Percentiles rank a stretch among this genome's conserved stretches.
These are phyloP conservation scores for Penicillium roqueforti DNA, from an alignment of 495 filamentous ascomycete genomes.

Conservation along the genomic window DNA sequence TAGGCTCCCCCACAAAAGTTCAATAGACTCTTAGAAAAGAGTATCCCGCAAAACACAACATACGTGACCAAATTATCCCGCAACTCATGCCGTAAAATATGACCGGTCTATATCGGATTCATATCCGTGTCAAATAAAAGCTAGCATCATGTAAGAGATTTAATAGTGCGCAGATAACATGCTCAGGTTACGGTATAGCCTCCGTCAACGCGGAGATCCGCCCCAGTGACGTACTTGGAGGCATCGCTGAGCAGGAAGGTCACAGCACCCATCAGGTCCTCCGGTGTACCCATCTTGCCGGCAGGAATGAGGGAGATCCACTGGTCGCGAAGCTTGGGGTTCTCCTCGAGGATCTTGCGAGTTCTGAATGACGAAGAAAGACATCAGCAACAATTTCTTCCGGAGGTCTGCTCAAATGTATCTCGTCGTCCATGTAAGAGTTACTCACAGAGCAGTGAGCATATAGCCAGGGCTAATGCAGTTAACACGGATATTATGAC, in stretches of 20 bases:
- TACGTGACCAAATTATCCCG: not conserved
- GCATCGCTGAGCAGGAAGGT: constrained; percentile 88
- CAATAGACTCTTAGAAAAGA: not conserved
- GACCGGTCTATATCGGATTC: not conserved
- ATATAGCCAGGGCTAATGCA: constrained; percentile 91
- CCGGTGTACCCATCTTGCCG: constrained; percentile 87
- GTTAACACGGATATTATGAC: constrained; percentile 80
- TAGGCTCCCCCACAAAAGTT: not conserved
- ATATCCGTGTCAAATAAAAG: not conserved
- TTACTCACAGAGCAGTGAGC: constrained; percentile 73
- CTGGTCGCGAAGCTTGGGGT: constrained; percentile 76
- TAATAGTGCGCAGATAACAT: not conserved
- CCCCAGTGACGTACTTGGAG: constrained; percentile 79
- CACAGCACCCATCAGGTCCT: constrained; percentile 91
- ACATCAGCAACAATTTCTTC: constrained; percentile 13
- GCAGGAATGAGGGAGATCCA: constrained; percentile 90
- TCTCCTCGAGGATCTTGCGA: constrained; percentile 89
- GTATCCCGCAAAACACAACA: not conserved
- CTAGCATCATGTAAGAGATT: not conserved
- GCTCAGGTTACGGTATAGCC: constrained; percentile 83
- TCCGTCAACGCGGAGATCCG: constrained; percentile 85
- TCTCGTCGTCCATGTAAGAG: not conserved
- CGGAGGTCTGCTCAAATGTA: constrained; percentile 15
- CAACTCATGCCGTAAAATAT: not conserved
- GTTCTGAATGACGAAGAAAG: constrained; percentile 53